phyloP scores from a whole-genome alignment of 345 rosid species.

The Eucalyptus albens region DNA sequence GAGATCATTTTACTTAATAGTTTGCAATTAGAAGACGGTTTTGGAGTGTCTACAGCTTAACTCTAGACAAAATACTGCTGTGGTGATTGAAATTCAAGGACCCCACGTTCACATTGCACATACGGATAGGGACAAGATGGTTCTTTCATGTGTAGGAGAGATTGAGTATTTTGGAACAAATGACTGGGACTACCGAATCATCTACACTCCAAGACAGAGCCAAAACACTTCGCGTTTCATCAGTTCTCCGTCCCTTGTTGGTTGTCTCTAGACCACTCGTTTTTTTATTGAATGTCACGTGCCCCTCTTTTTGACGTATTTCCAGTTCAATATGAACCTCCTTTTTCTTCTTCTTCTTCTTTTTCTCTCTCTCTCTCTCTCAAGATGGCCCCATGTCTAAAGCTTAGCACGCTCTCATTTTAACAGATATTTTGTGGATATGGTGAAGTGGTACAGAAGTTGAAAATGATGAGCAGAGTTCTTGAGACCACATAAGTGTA shows the following conservation, averaged over 20 bases:
- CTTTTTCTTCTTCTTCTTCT: background rate
- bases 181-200: background rate
- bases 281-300: background rate
- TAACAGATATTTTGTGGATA: background rate
- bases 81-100: background rate
- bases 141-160: background rate
- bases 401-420: background rate
- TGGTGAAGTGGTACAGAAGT: background rate
- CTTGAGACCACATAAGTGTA: slow-evolving; percentile 1
- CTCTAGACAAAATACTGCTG: background rate
- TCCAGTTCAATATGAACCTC: background rate
- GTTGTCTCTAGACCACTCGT: background rate
- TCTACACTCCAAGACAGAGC: background rate
- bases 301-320: background rate
- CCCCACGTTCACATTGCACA: background rate
- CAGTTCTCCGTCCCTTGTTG: background rate
- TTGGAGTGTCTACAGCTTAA: background rate
- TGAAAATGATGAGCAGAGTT: background rate
- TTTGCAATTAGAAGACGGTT: background rate
- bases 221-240: background rate
- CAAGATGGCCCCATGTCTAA: background rate
- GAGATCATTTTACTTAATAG: background rate
- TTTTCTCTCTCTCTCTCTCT: background rate
- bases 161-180: background rate
- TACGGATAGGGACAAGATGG: background rate